Percentiles rank a stretch among this genome's conserved stretches.
Evolutionary conservation across 2,329 filamentous ascomycete genomes (phyloP).

Genomic region (Pseudogymnoascus sp.): DNA sequence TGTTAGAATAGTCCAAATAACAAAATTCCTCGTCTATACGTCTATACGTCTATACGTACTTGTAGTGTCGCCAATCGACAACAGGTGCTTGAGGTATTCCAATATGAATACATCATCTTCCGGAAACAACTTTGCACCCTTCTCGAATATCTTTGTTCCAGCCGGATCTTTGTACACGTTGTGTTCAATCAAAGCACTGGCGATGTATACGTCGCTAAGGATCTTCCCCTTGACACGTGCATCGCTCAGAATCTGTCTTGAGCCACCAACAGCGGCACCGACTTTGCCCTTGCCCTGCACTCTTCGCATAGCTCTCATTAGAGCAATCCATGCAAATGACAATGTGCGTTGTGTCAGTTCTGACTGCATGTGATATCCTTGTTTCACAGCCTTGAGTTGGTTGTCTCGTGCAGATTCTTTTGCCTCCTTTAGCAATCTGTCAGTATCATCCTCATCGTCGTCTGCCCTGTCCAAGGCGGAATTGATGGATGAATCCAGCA

Average conservation of each 20-base stretch:
- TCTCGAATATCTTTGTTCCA: constrained; percentile 91
- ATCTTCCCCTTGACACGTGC: constrained; percentile 80
- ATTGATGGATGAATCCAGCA: constrained; percentile 27
- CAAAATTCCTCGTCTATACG: constrained; percentile 32
- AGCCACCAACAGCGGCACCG: constrained; percentile 44
- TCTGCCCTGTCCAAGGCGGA: constrained; percentile 41
- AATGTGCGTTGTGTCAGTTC: constrained; percentile 75
- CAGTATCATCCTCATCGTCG: constrained; percentile 43
- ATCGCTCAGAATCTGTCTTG: constrained; percentile 82
- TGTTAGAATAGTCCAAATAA: constrained; percentile 17
- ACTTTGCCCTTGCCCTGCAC: constrained; percentile 75
- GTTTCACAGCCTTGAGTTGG: constrained; percentile 53
- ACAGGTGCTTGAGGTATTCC: constrained; percentile 91
- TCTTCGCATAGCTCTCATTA: constrained; percentile 89
- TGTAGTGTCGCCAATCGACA: constrained; percentile 85
- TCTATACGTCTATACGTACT: constrained; percentile 60
- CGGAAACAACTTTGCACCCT: constrained; percentile 86
- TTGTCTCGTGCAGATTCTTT: constrained; percentile 48
- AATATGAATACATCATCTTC: constrained; percentile 90
- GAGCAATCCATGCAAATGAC: constrained; percentile 88
- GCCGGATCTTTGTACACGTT: constrained; percentile 92
- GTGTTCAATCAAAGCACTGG: constrained; percentile 86
- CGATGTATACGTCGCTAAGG: constrained; percentile 91
- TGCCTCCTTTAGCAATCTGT: constrained; percentile 27
- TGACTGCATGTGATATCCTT: constrained; percentile 65